Conservation (phyloP, 2,329 filamentous ascomycete species). For the Pseudogymnoascus sp. region DNA sequence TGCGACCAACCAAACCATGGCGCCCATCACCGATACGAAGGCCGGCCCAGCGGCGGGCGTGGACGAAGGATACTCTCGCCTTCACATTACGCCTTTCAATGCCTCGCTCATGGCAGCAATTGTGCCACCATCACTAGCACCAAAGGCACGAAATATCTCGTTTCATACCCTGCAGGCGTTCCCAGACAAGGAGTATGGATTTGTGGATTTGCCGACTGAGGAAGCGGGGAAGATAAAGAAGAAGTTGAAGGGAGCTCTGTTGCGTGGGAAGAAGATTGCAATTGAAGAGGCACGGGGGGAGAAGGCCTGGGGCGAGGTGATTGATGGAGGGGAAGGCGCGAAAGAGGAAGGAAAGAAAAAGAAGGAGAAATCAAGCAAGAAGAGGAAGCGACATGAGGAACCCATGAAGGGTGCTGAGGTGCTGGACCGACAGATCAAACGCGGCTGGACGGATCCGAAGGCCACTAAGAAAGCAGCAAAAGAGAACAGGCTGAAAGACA, state of each 20-base stretch:
- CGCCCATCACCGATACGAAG: not conserved
- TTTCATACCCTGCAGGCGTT: slow-evolving; percentile 81
- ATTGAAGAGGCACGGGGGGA: slow-evolving; percentile 72
- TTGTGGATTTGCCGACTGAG: slow-evolving; percentile 68
- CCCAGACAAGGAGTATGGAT: slow-evolving; percentile 85
- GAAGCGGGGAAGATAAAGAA: slow-evolving; percentile 88
- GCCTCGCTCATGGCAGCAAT: slow-evolving; percentile 64
- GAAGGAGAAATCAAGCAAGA: slow-evolving; percentile 37
- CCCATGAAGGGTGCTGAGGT: slow-evolving; percentile 63
- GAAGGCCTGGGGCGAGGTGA: slow-evolving; percentile 36
- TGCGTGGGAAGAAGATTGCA: slow-evolving; percentile 78
- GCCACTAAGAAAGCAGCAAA: slow-evolving; percentile 41
- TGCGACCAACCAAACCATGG: not conserved
- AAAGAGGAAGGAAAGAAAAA: slow-evolving; percentile 34
- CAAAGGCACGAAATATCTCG: slow-evolving; percentile 70
- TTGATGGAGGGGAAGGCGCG: slow-evolving; percentile 28
- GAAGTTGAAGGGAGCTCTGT: slow-evolving; percentile 77
- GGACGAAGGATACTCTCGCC: slow-evolving; percentile 38
- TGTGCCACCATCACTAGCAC: slow-evolving; percentile 58
- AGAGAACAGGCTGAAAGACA: slow-evolving; percentile 36
- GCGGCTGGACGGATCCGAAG: slow-evolving; percentile 41
- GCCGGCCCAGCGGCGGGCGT: not conserved
- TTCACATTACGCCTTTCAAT: slow-evolving; percentile 86
- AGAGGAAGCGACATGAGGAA: slow-evolving; percentile 40
- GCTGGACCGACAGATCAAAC: slow-evolving; percentile 37